A percentile compares a stretch with the other conserved stretches of the same genome.
Conservation (phyloP, 768 basidiomycete genomes). For the Epithele typhae region DNA sequence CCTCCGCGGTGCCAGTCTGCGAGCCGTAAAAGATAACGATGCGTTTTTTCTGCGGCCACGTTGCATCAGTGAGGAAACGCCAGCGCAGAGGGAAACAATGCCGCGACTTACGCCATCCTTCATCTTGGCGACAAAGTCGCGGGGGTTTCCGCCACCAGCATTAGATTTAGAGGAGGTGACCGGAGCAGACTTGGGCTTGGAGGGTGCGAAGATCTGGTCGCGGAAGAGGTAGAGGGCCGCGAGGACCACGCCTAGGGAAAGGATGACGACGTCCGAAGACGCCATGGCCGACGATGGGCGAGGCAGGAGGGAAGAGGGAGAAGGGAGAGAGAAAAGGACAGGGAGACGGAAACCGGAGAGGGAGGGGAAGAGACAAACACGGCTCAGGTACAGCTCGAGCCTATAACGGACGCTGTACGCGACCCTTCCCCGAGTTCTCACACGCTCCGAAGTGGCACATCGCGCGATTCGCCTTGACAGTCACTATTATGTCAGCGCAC, state of each 20-base stretch:
- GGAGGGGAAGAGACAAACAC: neutral
- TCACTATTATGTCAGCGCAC: no score
- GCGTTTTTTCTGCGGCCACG: constrained; percentile 77
- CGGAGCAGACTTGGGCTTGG: constrained; percentile 57
- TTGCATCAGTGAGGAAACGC: neutral
- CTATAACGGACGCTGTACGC: no score
- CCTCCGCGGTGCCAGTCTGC: constrained; percentile 97
- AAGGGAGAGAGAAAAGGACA: neutral
- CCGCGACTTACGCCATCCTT: constrained; percentile 76
- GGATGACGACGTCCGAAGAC: constrained; percentile 69
- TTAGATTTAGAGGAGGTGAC: constrained; percentile 37
- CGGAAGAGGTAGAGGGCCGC: constrained; percentile 81
- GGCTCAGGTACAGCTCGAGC: no score
- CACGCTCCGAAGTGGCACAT: no score
- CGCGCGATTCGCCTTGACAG: no score
- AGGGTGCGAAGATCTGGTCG: constrained; percentile 69
- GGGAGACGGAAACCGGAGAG: constrained; percentile 1
- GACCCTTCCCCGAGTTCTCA: no score
- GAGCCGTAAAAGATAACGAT: constrained; percentile 97
- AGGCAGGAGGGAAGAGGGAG: constrained; percentile 9
- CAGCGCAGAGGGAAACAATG: no score
- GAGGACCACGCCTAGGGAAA: constrained; percentile 69
- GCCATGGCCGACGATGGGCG: constrained; percentile 40
- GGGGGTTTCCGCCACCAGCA: constrained; percentile 77
- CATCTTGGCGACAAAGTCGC: constrained; percentile 95